Base-by-base conservation (phyloP, 495 filamentous ascomycete genomes). In the Neurospora discreta region DNA sequence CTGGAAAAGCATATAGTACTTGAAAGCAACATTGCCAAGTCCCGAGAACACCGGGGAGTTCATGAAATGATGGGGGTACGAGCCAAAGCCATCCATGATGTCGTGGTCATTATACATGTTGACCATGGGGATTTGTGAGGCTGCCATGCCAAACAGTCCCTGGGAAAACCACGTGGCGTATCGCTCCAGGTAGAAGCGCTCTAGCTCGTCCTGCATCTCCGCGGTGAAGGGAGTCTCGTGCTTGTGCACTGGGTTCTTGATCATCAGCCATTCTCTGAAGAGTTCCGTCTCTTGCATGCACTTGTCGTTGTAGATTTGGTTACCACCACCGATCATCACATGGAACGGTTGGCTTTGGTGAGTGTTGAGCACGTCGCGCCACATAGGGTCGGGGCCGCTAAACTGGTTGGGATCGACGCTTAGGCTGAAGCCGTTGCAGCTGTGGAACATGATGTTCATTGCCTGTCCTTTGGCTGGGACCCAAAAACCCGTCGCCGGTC, bases 371-470 rank as follows among this genome's bases (percentile, higher is more conserved):
- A 98, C 92, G 77, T 99, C 95, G 72, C 94, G 89, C 95, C 95
- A 99, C 80, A 99, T 84, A 11, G 95, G 96, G 84, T 99, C 95
- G 3, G 95, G 95, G 0, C 95, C 95, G 76, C 90, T 92, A 80
- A 98, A 90, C 65, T 87, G 82, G 76, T 94, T 82, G 1, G 94
- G 80, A 72, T 98, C 88, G 69, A 92, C 92, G 74, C 87, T 91
- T 70, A 91, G 78, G 74, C 91, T 93, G 82, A 99, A 98, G 46
- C 96, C 95, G 80, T 99, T 99, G 85, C 96, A 97, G 78, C 90
- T 95, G 84, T 98, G 88, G 82, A 97, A 98, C 93, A 98, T 97
- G 75, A 97, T 92, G 82, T 98, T 97, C 96, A 99, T 98, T 9
- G 91, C 87, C 81, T 97, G 87, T 30, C 89, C 91, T 69, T 84